Base-by-base conservation (phyloP, 1,284 basidiomycete genomes). In the Cryptococcus deneoformans region DNA sequence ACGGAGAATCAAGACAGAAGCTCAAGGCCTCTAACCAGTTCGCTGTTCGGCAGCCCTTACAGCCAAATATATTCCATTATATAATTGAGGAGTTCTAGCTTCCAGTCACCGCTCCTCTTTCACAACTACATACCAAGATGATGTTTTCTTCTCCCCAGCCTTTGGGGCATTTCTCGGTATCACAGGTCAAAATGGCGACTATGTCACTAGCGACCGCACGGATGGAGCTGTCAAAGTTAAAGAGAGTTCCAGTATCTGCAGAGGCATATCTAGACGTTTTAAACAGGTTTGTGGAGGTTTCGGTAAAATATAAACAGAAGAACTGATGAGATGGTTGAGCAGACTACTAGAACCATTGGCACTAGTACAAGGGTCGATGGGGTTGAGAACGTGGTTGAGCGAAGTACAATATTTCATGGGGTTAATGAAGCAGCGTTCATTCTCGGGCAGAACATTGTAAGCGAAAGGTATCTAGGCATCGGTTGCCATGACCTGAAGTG, bases 271-370 rank as follows among this genome's bases (percentile, higher is more conserved):
- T 73, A 45, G 69, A 70, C 42, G 63, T 61, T 35, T 50, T 72
- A 50, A 71, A 71, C 57, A 64, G 65, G 71, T 71, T 59, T 60
- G 69, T 66, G 3, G 12, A 11, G 5, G 29, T 29, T 29, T 29
- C 1, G 34, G 46, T 3, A 8, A 36, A 51, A 16, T 39, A 12
- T 10, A 29, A 20, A 12, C 11, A 51, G 39, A 6, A n/a, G 50
- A 7, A 14, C 20, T 42, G 37, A 51, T n/a, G 29, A 29, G 29
- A 3, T 29, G 29, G 9, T 38, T 46, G 24, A 2, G 14, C 52
- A 73, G 72, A 38, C 46, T 73, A 49, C 54, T 73, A 16, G 69
- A 72, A 53, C 70, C 69, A 5, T 58, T 72, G 0, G 65, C 70
- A 0, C 61, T 70, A 36, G 52, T 69, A 5, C 68, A 72, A 46